A percentile compares a stretch with the other conserved stretches of the same genome.
These are phyloP conservation scores for Cystofilobasidium macerans DNA, from an alignment of 768 basidiomycete genomes.

Conservation along the genomic window DNA sequence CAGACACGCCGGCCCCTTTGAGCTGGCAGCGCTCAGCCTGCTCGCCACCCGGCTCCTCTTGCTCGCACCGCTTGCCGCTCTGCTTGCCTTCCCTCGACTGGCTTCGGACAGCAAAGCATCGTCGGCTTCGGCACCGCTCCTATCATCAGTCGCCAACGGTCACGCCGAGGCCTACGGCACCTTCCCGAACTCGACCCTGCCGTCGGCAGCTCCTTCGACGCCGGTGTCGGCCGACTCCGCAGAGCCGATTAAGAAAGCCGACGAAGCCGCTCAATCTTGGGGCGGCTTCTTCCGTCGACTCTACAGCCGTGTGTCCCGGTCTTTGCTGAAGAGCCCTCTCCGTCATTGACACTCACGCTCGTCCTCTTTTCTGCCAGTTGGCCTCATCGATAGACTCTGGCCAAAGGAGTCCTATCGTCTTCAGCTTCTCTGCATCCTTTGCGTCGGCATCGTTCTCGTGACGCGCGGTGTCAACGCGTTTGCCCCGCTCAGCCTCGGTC, in stretches of 20 bases:
- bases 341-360: too few species aligned
- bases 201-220: neutral
- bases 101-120: neutral
- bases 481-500: slow-evolving; percentile 59
- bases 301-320: too few species aligned
- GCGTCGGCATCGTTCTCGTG: slow-evolving; percentile 57
- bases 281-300: slow-evolving; percentile 49
- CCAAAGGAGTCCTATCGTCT: slow-evolving; percentile 56
- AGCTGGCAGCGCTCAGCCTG: neutral
- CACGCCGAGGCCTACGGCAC: slow-evolving; percentile 14
- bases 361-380: too few species aligned
- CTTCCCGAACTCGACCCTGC: neutral
- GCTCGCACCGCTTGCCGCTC: neutral
- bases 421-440: slow-evolving; percentile 59
- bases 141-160: neutral
- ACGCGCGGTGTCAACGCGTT: slow-evolving; percentile 66
- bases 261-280: slow-evolving; percentile 11
- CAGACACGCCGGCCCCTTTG: neutral
- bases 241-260: slow-evolving; percentile 5
- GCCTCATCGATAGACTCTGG: slow-evolving; percentile 65
- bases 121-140: neutral
- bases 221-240: neutral
- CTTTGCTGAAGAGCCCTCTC: too few species aligned
- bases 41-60: neutral
- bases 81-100: neutral